A percentile compares a stretch with the other conserved stretches of the same genome.
Evolutionary conservation across 164 flowering plant genomes (phyloP).

Genomic region (Aristolochia californica): DNA sequence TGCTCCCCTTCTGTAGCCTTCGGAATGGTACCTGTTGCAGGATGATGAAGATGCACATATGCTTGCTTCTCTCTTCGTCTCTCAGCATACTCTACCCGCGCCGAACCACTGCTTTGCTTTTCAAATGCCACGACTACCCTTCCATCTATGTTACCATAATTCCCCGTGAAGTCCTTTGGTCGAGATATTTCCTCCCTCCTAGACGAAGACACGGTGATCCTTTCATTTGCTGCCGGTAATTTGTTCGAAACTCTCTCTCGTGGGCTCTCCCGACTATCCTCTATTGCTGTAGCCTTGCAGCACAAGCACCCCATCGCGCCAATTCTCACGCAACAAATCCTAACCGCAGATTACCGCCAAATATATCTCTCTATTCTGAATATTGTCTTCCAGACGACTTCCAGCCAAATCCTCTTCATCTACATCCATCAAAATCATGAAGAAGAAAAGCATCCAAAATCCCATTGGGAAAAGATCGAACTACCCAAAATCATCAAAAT

Average conservation of each 20-base stretch:
- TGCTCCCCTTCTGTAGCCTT: constrained; percentile 75
- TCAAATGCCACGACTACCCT: constrained; percentile 42
- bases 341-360: background rate
- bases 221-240: constrained; percentile 25
- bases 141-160: constrained; percentile 28
- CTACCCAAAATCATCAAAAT: background rate
- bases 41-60: constrained; percentile 16
- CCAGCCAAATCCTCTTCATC: constrained; percentile 5
- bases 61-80: constrained; percentile 59
- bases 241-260: constrained; percentile 48
- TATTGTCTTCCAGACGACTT: background rate
- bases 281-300: constrained; percentile 66
- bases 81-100: constrained; percentile 32
- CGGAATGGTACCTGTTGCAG: constrained; percentile 43
- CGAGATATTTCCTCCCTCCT: constrained; percentile 47
- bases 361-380: background rate
- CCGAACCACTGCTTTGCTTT: constrained; percentile 47
- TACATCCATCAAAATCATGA: constrained; percentile 2
- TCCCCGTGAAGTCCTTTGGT: constrained; percentile 25
- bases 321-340: background rate
- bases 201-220: constrained; percentile 30
- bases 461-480: background rate
- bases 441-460: background rate
- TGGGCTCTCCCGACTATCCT: constrained; percentile 69
- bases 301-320: constrained; percentile 65